phyloP scores from a whole-genome alignment of 202 grass and related monocot genomes.

The Musa balbisiana region DNA sequence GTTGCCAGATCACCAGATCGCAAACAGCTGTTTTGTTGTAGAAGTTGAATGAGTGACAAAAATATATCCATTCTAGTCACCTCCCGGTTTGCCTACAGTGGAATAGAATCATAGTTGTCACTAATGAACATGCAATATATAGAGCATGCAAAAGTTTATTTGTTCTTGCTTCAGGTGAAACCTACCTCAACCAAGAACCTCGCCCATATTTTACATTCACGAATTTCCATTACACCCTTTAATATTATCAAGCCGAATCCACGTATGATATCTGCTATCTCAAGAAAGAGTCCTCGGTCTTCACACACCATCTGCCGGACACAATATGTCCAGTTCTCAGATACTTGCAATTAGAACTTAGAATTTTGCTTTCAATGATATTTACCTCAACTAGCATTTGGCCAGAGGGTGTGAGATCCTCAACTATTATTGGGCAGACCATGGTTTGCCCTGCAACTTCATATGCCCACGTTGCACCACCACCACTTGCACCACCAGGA shows the following conservation, averaged over 20 bases:
- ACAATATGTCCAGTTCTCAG: not conserved
- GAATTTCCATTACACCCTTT: conserved; percentile 87
- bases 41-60: conserved; percentile 83
- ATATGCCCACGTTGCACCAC: conserved; percentile 89
- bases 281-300: conserved; percentile 85
- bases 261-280: conserved; percentile 95
- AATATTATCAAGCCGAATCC: conserved; percentile 87
- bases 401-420: conserved; percentile 83
- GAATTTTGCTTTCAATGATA: too few relatives aligned
- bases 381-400: conserved; percentile 98
- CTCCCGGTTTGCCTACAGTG: conserved; percentile 69
- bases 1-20: conserved; percentile 44
- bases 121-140: conserved; percentile 8
- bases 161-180: not conserved
- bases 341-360: not conserved
- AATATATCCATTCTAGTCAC: conserved; percentile 99
- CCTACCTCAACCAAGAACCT: conserved; percentile 86
- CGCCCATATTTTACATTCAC: conserved; percentile 91
- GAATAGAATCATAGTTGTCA: conserved; percentile 15
- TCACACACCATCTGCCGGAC: conserved; percentile 79
- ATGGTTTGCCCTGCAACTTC: conserved; percentile 97
- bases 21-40: conserved; percentile 70
- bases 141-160: not conserved
- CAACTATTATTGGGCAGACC: conserved; percentile 94
- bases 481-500: conserved; percentile 36